These are phyloP conservation scores for Phaeoacremonium minimum DNA, from an alignment of 2,329 filamentous ascomycete genomes.

Conservation along the genomic window DNA sequence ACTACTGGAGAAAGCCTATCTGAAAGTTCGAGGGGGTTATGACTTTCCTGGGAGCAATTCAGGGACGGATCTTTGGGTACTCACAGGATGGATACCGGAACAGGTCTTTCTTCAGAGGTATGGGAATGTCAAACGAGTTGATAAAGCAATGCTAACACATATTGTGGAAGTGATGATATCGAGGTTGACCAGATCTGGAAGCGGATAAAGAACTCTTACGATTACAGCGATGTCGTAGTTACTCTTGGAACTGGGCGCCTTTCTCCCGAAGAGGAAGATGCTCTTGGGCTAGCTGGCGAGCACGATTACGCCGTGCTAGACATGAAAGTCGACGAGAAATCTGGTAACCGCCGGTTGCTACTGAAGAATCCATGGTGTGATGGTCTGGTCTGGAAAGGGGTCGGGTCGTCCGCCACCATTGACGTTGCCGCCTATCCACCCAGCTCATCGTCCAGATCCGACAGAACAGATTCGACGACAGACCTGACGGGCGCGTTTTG, in stretches of 20 bases:
- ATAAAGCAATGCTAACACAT: conserved; percentile 5
- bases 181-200: conserved; percentile 74
- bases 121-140: background rate
- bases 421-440: conserved; percentile 14
- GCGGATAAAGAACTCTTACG: conserved; percentile 69
- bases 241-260: conserved; percentile 88
- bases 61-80: conserved; percentile 85
- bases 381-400: conserved; percentile 68
- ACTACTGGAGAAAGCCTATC: conserved; percentile 89
- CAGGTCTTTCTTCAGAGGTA: conserved; percentile 84
- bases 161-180: conserved; percentile 61
- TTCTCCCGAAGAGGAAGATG: conserved; percentile 69
- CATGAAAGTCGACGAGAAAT: conserved; percentile 56
- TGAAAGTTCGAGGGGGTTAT: conserved; percentile 93
- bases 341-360: conserved; percentile 63
- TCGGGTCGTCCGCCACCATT: conserved; percentile 27
- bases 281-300: conserved; percentile 78
- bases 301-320: conserved; percentile 93
- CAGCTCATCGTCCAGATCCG: conserved; percentile 12
- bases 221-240: conserved; percentile 75
- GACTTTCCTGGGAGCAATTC: conserved; percentile 98
- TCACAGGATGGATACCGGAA: conserved; percentile 96
- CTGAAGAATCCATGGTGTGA: conserved; percentile 97
- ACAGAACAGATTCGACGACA: conserved; percentile 10
- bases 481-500: conserved; percentile 76